phyloP scores from a whole-genome alignment of 2,329 filamentous ascomycete species.

The Blastomyces silverae region DNA sequence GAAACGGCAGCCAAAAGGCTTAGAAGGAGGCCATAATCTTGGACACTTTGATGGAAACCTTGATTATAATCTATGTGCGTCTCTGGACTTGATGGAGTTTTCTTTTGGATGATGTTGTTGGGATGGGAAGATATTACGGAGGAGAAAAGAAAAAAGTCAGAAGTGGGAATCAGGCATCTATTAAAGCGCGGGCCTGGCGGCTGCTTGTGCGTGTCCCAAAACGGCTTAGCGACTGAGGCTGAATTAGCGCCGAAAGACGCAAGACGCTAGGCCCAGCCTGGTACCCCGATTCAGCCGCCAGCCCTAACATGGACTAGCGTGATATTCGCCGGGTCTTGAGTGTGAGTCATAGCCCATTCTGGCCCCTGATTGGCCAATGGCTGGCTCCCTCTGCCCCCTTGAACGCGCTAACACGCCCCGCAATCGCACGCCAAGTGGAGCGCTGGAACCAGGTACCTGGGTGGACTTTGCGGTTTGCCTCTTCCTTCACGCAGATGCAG shows the following conservation, averaged over 20 bases:
- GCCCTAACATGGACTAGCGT: constrained; percentile 20
- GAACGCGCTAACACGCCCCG: neutral
- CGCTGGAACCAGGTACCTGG: neutral
- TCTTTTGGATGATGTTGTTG: constrained; percentile 13
- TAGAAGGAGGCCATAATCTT: constrained; percentile 39
- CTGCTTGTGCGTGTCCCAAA: constrained; percentile 18
- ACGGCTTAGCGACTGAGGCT: constrained; percentile 14
- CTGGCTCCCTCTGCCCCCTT: no score
- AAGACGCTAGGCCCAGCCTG: constrained; percentile 26
- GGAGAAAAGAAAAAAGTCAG: constrained; percentile 19
- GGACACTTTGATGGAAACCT: constrained; percentile 20
- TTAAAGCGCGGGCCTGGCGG: constrained; percentile 19
- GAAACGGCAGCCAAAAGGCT: constrained; percentile 26
- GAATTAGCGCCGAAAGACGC: constrained; percentile 20
- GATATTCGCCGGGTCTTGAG: constrained; percentile 24
- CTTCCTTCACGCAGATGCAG: no score
- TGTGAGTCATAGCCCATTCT: constrained; percentile 34
- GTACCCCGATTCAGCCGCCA: constrained; percentile 16
- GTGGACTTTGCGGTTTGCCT: neutral
- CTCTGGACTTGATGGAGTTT: neutral
- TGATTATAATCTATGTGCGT: neutral
- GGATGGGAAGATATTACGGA: constrained; percentile 17
- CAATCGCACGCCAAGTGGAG: neutral
- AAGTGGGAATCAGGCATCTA: constrained; percentile 36
- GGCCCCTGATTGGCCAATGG: constrained; percentile 27